Base-by-base conservation (phyloP, 257 asterid species). In the Solanum chiquidenum region DNA sequence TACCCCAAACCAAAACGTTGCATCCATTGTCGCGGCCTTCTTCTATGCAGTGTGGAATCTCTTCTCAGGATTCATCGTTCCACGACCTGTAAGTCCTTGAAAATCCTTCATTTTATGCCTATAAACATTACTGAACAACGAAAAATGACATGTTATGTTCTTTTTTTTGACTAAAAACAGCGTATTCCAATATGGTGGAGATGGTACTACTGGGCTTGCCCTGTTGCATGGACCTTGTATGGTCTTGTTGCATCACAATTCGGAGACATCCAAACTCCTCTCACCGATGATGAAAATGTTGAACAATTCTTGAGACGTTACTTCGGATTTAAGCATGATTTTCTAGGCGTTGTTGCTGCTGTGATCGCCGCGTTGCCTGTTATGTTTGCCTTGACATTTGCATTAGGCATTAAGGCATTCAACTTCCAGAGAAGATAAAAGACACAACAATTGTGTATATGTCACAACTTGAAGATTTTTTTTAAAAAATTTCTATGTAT, bases 121-220 rank as follows among this genome's bases (percentile, higher is more conserved):
- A 13, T 35, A 74, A 75, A 23, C 55, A 12, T 69, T 23, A 11
- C 16, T 37, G 31, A 38, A 74, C 3, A 29, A 11, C 27, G 2
- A 72, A 34, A 64, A 46, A 77, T 11, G 12, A 37, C 85, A 74
- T 83, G 34, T 64, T 21, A 25, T 23, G 7, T 40, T 84, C n/a
- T 1, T 29, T 13, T 13, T 20, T 60, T 79, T 55, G 2, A 58
- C 68, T 13, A 7, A 9, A 86, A 91, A 29, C 94, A 95, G 98
- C 91, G 93, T 60, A 93, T 95, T 14, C 98, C 98, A 2, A 40
- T 94, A 8, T 95, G 97, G 97, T 95, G 98, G 98, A 93, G 98
- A 92, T 95, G 98, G 98, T 93, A 93, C 91, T 95, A 93, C 66
- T 95, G 98, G 98, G 91, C 84, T 40, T 89, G 92, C 11, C 98